Conservation (phyloP, 1,284 basidiomycete genomes). For the Boletus smithii region DNA sequence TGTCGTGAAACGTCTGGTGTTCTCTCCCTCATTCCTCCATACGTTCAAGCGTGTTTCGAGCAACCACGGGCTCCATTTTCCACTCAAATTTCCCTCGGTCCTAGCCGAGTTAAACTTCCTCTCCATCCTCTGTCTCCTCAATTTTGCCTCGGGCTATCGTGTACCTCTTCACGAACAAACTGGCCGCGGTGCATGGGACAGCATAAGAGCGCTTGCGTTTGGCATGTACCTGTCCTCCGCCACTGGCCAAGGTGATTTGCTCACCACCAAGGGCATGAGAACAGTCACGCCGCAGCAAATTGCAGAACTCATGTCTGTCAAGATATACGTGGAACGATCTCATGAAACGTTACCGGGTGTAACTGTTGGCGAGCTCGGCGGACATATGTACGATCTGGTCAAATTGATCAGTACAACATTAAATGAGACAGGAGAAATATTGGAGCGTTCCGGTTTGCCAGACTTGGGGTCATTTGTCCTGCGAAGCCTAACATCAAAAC, state of each 20-base stretch:
- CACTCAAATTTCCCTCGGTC: conserved; percentile 69
- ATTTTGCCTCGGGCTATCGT: conserved; percentile 79
- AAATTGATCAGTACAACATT: conserved; percentile 61
- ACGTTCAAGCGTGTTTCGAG: conserved; percentile 61
- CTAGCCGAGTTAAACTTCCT: conserved; percentile 73
- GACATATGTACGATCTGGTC: conserved; percentile 71
- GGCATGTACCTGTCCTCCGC: conserved; percentile 66
- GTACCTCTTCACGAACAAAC: conserved; percentile 64
- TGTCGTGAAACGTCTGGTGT: conserved; percentile 57
- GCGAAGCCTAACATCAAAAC: conserved; percentile 53
- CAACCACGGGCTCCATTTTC: conserved; percentile 67
- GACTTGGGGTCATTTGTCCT: conserved; percentile 74
- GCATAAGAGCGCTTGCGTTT: conserved; percentile 69
- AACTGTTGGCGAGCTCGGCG: conserved; percentile 71
- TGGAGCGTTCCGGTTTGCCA: conserved; percentile 59
- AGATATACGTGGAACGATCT: conserved; percentile 63
- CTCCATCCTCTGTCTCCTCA: conserved; percentile 69
- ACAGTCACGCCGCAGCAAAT: conserved; percentile 51
- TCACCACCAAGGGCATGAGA: conserved; percentile 67
- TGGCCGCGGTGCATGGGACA: conserved; percentile 77
- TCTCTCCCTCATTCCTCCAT: conserved; percentile 59
- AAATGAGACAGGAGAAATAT: conserved; percentile 68
- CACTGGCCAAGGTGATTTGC: conserved; percentile 52
- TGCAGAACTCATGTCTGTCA: conserved; percentile 70
- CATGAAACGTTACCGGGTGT: conserved; percentile 72